Evolutionary conservation across 1,284 basidiomycete species (phyloP).

Genomic region (Ustilago cynodontis): DNA sequence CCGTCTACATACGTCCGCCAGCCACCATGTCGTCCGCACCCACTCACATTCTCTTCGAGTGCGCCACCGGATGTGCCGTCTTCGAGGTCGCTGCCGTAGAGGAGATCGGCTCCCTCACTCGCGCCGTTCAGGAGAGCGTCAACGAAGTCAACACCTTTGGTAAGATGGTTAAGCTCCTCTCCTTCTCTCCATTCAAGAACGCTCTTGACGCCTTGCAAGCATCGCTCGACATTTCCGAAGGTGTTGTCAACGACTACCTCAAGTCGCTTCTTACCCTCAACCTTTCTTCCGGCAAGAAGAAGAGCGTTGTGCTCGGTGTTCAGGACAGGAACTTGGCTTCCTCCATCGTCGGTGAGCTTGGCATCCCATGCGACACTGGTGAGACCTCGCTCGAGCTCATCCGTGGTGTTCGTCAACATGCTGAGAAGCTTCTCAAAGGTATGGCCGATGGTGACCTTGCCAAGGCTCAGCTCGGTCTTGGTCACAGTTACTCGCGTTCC

Average conservation of each 20-base stretch:
- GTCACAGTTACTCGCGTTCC: constrained; percentile 96
- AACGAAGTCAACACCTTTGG: constrained; percentile 87
- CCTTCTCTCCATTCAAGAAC: constrained; percentile 94
- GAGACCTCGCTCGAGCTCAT: constrained; percentile 88
- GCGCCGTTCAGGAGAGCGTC: constrained; percentile 80
- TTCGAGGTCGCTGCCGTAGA: constrained; percentile 91
- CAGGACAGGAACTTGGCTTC: constrained; percentile 83
- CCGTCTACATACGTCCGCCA: constrained; percentile 14
- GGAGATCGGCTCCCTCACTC: constrained; percentile 86
- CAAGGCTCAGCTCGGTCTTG: constrained; percentile 89
- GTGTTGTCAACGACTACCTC: constrained; percentile 87
- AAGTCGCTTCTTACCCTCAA: constrained; percentile 89
- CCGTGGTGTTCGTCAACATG: constrained; percentile 92
- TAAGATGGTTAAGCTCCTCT: constrained; percentile 92
- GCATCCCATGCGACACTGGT: constrained; percentile 87
- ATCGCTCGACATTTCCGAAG: constrained; percentile 95
- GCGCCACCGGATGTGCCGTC: constrained; percentile 92
- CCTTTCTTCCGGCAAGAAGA: constrained; percentile 83
- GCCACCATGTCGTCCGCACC: constrained; percentile 67
- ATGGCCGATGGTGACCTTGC: constrained; percentile 89
- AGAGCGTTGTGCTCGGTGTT: constrained; percentile 82
- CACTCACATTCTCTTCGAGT: constrained; percentile 90
- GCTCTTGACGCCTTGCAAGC: constrained; percentile 97
- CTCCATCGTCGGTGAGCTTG: constrained; percentile 82
- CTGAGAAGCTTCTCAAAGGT: constrained; percentile 86